Evolutionary conservation across 345 rosid genomes (phyloP).

Genomic region (Populus simonii): DNA sequence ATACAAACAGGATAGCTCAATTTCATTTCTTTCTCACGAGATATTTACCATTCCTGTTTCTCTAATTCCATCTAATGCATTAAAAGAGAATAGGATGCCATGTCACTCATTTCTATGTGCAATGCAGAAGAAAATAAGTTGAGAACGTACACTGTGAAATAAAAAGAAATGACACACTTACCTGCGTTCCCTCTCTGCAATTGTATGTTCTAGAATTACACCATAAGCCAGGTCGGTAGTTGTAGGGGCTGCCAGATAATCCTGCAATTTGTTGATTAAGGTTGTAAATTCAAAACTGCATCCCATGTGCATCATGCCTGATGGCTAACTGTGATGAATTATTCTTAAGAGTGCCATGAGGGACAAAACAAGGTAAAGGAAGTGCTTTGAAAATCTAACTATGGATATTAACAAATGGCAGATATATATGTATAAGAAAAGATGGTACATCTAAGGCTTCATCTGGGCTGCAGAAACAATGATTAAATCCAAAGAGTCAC

Average conservation of each 20-base stretch:
- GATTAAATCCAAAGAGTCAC: not conserved
- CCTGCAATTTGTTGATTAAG: conserved; percentile 47
- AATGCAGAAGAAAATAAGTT: not conserved
- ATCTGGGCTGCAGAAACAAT: not conserved
- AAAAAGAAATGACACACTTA: conserved; percentile 24
- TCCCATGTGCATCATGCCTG: not conserved
- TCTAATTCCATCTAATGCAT: not conserved
- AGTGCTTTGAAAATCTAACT: not conserved
- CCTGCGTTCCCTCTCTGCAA: conserved; percentile 99
- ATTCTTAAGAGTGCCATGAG: not conserved
- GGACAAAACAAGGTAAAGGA: not conserved
- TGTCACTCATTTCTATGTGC: not conserved
- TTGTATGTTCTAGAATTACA: conserved; percentile 86
- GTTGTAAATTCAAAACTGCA: conserved; percentile 14
- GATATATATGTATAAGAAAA: not conserved
- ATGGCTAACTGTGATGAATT: not conserved
- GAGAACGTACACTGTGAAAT: not conserved
- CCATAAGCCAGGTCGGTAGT: conserved; percentile 82
- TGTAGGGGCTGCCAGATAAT: conserved; percentile 70
- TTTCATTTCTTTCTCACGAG: not conserved
- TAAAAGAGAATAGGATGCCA: not conserved
- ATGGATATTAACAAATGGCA: not conserved
- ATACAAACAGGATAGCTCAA: not conserved
- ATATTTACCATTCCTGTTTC: not conserved
- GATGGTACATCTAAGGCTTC: not conserved